phyloP scores from a whole-genome alignment of 257 asterid genomes.

The Anisodus acutangulus region DNA sequence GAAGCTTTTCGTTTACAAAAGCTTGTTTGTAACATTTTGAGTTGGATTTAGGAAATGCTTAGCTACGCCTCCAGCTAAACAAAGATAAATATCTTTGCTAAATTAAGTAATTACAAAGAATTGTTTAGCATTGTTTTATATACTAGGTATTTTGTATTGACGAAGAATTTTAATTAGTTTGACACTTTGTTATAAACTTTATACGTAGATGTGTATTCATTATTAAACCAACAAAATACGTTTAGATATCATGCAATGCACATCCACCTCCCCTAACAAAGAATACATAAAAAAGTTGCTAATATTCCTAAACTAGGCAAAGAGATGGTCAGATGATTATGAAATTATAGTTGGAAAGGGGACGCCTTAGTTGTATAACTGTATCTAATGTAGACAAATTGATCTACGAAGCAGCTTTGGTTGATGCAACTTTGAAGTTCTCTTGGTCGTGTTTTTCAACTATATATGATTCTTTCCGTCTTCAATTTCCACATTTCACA shows the following conservation, averaged over 20 bases:
- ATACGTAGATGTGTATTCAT: not conserved
- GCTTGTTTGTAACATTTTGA: too few relatives aligned
- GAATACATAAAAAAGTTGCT: not conserved
- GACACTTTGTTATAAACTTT: not conserved
- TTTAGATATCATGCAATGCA: not conserved
- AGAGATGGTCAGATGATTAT: not conserved
- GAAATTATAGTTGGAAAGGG: constrained; percentile 20
- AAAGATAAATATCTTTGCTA: too few relatives aligned
- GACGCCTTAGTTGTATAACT: not conserved
- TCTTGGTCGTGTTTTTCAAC: constrained; percentile 17
- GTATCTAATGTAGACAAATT: not conserved
- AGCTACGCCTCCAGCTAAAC: too few relatives aligned
- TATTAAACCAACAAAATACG: not conserved
- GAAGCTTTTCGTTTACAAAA: too few relatives aligned
- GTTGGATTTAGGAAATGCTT: too few relatives aligned
- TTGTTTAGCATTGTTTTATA: too few relatives aligned
- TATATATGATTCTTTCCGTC: not conserved
- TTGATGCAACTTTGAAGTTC: not conserved
- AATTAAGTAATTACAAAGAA: too few relatives aligned
- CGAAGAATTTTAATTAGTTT: not conserved
- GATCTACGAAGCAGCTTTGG: not conserved
- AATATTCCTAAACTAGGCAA: not conserved
- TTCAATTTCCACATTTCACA: constrained; percentile 4
- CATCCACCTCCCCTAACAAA: not conserved
- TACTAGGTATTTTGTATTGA: too few relatives aligned